Evolutionary conservation across 2,329 filamentous ascomycete species (phyloP), one percentile per base, ranked within the genome.

Genomic region (Fusarium praegraminearum): DNA sequence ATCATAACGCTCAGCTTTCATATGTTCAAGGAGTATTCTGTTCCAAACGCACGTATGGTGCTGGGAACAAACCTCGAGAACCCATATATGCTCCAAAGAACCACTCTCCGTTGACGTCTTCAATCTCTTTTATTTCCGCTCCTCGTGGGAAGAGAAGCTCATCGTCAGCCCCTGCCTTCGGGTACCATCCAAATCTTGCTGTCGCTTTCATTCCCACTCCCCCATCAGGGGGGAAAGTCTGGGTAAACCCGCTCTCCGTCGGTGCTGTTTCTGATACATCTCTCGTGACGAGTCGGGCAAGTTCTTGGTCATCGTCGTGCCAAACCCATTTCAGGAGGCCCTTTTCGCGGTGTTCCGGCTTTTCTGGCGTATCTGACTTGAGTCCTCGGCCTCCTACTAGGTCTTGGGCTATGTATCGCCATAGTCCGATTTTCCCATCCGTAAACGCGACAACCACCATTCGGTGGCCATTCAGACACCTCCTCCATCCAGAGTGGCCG

Each of bases 101-200:
- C 94, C 94, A 98, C 78, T 97, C 94, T 20, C 91, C 92, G 77
- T 97, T 97, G 49, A 97, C 89, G 78, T 96, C 92, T 77, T 95
- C 91, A 38, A 91, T 89, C 81, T 98, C 95, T 9, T 86, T 85
- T 16, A 98, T 87, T 78, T 96, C 92, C 0, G 94, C 94, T 12
- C 92, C 90, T 52, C 89, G 90, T 0, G 95, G 95, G 73, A 98
- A 98, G 67, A 90, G 79, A 41, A 98, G 80, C 80, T 98, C 95
- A 76, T 97, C 92, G 22, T 83, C 83, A 2, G 87, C 87, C 4
- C 81, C 85, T 0, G 84, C 80, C 4, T 86, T 86, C 0, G 93
- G 93, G 75, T 91, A 94, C 85, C 93, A 97, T 6, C 89, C 86
- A 92, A 93, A 98, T 18, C 86, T 80, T 0, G 93, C 93, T 26